A percentile compares a stretch with the other conserved stretches of the same genome.
Evolutionary conservation across 768 basidiomycete genomes (phyloP).

Genomic region (Cytidiella melzeri): DNA sequence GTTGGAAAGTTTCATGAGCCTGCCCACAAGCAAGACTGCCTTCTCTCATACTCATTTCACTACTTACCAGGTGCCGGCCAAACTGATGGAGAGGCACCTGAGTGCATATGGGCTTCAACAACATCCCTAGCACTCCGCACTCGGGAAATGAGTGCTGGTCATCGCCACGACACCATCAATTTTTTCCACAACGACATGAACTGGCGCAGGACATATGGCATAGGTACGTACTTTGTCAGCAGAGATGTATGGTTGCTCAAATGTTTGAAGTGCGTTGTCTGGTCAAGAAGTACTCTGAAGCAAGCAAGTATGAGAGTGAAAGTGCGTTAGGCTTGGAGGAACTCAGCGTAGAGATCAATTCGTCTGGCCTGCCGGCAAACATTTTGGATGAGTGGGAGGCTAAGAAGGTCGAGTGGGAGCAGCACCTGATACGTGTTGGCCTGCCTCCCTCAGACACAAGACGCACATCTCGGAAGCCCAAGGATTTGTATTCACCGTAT

Average conservation of each 20-base stretch:
- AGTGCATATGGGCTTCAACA: conserved; percentile 12
- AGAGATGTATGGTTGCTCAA: background rate
- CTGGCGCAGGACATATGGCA: background rate
- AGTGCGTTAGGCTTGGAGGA: conserved; percentile 3
- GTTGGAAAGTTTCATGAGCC: conserved; percentile 15
- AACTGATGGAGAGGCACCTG: conserved; percentile 14
- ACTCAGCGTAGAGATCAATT: background rate
- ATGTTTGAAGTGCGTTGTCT: background rate
- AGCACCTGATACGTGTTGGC: background rate
- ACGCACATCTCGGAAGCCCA: background rate
- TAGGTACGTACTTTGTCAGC: conserved; percentile 7
- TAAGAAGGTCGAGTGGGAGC: background rate
- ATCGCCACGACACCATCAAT: conserved; percentile 19
- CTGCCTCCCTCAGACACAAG: background rate
- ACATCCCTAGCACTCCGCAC: conserved; percentile 7
- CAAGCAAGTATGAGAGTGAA: background rate
- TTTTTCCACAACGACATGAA: conserved; percentile 13
- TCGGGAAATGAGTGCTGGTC: conserved; percentile 13
- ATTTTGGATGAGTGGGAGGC: background rate
- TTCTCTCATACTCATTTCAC: conserved; percentile 4
- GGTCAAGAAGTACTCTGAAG: background rate
- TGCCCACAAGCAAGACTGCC: conserved; percentile 9
- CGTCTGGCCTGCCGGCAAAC: background rate
- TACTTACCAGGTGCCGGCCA: conserved; percentile 10
- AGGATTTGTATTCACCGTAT: background rate